Evolutionary conservation across 768 basidiomycete genomes (phyloP).

Genomic region (Podaxis carcinomalis): DNA sequence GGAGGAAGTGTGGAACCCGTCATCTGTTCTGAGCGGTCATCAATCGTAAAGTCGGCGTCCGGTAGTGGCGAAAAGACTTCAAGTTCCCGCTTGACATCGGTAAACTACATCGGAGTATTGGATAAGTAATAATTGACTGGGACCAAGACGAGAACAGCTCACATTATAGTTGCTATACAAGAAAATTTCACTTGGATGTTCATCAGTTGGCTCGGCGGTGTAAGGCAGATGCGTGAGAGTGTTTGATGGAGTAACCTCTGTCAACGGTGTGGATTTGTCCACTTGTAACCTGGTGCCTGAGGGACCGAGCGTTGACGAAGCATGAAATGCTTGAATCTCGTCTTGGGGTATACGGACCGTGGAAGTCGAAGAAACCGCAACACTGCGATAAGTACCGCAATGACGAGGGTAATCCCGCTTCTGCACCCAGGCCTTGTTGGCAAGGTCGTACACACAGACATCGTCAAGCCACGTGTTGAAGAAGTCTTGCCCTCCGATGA

Average conservation of each 20-base stretch:
- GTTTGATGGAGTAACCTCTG: constrained; percentile 55
- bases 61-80: constrained; percentile 86
- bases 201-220: constrained; percentile 64
- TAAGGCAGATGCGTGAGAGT: constrained; percentile 71
- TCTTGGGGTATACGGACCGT: constrained; percentile 68
- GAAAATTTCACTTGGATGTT: constrained; percentile 82
- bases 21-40: constrained; percentile 81
- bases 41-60: constrained; percentile 69
- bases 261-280: constrained; percentile 33
- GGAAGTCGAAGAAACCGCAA: constrained; percentile 73
- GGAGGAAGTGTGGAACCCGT: constrained; percentile 81
- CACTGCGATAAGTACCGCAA: constrained; percentile 93
- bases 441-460: constrained; percentile 83
- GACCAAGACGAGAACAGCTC: constrained; percentile 22
- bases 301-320: constrained; percentile 43
- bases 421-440: constrained; percentile 70
- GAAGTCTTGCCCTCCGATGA: constrained; percentile 95
- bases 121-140: constrained; percentile 5
- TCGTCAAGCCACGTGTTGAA: constrained; percentile 93
- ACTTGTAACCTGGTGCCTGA: constrained; percentile 57
- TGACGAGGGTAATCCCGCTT: constrained; percentile 83
- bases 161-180: constrained; percentile 97
- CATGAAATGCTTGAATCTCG: constrained; percentile 40
- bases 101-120: constrained; percentile 52
- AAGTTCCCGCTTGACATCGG: constrained; percentile 92